Percentiles rank a stretch among this genome's conserved stretches.
Conservation (phyloP, 2,329 filamentous ascomycete genomes). For the Pseudogymnoascus sp. region DNA sequence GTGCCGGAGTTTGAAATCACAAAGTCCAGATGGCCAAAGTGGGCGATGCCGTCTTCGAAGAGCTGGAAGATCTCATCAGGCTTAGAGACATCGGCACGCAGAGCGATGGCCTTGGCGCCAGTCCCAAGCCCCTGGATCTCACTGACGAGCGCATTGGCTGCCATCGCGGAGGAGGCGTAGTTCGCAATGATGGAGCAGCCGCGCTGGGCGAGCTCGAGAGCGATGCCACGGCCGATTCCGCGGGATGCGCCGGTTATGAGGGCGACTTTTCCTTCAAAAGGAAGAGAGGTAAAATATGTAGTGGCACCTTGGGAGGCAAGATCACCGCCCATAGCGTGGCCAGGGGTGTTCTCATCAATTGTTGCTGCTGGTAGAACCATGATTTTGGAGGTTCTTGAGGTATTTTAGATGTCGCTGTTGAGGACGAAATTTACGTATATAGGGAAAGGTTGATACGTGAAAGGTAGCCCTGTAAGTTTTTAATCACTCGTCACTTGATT, state of each 20-base stretch:
- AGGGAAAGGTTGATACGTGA: background rate
- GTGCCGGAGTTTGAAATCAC: slow-evolving; percentile 26
- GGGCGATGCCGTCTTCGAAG: slow-evolving; percentile 21
- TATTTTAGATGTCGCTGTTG: background rate
- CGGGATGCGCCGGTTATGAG: slow-evolving; percentile 58
- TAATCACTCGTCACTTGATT: background rate
- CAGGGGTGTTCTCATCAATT: background rate
- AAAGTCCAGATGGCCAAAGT: slow-evolving; percentile 26
- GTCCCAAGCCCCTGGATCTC: slow-evolving; percentile 42
- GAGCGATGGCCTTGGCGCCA: slow-evolving; percentile 38
- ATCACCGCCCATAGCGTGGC: background rate
- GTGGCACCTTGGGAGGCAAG: background rate
- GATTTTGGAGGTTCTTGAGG: background rate
- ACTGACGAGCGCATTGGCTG: slow-evolving; percentile 48
- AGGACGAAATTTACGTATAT: background rate
- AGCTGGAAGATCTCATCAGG: slow-evolving; percentile 30
- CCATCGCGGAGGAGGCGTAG: slow-evolving; percentile 46
- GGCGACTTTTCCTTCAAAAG: slow-evolving; percentile 44
- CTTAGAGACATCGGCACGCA: slow-evolving; percentile 50
- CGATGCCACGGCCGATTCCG: slow-evolving; percentile 58
- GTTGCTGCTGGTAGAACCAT: background rate
- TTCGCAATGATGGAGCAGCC: slow-evolving; percentile 59
- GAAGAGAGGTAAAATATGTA: slow-evolving; percentile 14
- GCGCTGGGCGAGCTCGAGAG: slow-evolving; percentile 57
- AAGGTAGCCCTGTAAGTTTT: background rate